phyloP scores from a whole-genome alignment of 179 eudicot genomes.

The Camellia oleifera region DNA sequence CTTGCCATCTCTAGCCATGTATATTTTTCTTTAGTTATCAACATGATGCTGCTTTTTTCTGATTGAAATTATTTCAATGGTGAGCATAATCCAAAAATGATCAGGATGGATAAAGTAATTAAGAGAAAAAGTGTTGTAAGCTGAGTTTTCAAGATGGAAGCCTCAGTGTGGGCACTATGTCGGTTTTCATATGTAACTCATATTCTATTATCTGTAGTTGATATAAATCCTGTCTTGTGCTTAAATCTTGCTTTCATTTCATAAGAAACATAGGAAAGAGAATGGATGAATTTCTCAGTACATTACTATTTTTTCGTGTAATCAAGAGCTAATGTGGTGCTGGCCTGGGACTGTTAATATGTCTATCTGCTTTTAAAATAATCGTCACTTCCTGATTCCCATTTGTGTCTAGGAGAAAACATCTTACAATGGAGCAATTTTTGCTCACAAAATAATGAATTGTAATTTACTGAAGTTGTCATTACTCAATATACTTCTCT shows the following conservation, averaged over 20 bases:
- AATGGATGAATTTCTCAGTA: conserved; percentile 1
- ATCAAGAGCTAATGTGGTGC: background rate
- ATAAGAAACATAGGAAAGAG: background rate
- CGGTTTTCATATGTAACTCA: background rate
- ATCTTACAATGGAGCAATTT: background rate
- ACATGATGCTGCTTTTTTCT: background rate
- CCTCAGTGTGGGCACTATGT: background rate
- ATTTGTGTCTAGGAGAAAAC: conserved; percentile 3
- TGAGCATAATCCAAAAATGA: background rate
- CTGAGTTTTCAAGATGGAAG: background rate
- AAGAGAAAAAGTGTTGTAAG: background rate
- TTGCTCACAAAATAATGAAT: background rate
- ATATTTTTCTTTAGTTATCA: conserved; percentile 4
- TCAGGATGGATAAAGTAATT: background rate
- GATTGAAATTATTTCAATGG: background rate
- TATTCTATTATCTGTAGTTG: background rate
- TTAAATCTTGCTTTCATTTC: background rate
- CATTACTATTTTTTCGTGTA: background rate
- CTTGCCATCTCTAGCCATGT: background rate
- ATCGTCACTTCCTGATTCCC: background rate
- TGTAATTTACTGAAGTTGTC: background rate
- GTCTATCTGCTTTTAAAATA: background rate
- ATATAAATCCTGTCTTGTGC: background rate
- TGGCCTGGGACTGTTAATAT: background rate
- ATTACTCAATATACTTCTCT: background rate